Conservation (phyloP, 768 basidiomycete species). For the Tylopilus felleus region DNA sequence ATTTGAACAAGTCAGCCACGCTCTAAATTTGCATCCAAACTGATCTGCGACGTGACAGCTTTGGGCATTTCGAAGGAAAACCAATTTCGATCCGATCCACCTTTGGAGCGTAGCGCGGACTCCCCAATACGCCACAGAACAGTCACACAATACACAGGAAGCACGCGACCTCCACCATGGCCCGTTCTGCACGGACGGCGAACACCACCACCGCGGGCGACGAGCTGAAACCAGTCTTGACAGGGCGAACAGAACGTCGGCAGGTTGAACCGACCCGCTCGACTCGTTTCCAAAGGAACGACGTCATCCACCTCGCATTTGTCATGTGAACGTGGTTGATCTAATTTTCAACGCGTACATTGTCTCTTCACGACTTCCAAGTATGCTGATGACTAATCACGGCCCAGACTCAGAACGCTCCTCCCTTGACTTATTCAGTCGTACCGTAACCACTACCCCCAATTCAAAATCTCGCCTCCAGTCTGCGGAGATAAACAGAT, state of each 20-base stretch:
- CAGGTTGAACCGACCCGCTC: constrained; percentile 1
- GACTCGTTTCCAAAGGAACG: constrained; percentile 24
- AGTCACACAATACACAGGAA: neutral
- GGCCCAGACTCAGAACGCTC: neutral
- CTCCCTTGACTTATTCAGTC: neutral
- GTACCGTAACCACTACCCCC: constrained; percentile 22
- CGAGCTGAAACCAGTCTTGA: constrained; percentile 5
- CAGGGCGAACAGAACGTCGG: neutral
- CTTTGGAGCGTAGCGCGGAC: neutral
- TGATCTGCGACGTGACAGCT: neutral
- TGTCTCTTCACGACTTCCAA: no score
- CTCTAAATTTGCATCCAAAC: constrained; percentile 13
- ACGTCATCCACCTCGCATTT: constrained; percentile 14
- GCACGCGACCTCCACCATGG: neutral
- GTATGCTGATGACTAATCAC: neutral
- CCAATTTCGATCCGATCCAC: constrained; percentile 22
- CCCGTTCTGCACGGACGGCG: neutral
- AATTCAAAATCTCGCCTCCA: neutral
- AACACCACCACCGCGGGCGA: constrained; percentile 4
- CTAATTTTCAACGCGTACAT: constrained; percentile 7
- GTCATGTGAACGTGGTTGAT: constrained; percentile 10
- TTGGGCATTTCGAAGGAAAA: constrained; percentile 1
- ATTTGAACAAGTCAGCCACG: neutral
- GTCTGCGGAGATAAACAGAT: constrained; percentile 26
- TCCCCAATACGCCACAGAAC: constrained; percentile 24